Evolutionary conservation across 2,329 filamentous ascomycete species (phyloP).

Genomic region (Aspergillus phoenicis): DNA sequence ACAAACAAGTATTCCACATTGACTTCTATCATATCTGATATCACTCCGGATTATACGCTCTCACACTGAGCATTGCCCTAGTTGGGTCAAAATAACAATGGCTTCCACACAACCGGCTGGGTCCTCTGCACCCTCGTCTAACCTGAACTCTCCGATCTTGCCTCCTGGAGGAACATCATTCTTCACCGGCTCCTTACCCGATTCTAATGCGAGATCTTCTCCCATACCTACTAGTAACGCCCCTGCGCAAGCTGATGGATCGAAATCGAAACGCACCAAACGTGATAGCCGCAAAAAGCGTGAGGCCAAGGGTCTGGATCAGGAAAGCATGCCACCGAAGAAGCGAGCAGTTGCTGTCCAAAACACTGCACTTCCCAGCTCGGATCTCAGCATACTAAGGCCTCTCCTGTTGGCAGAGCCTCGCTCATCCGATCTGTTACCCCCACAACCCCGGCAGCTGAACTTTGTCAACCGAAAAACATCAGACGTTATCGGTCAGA

Average conservation of each 20-base stretch:
- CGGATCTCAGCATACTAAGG: slow-evolving; percentile 43
- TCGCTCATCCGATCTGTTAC: slow-evolving; percentile 39
- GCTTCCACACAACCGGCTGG: slow-evolving; percentile 36
- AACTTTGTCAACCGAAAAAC: slow-evolving; percentile 40
- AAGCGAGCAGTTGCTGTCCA: slow-evolving; percentile 35
- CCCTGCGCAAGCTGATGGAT: slow-evolving; percentile 33
- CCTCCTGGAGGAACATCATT: slow-evolving; percentile 33
- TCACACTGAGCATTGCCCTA: not conserved
- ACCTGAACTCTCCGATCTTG: slow-evolving; percentile 39
- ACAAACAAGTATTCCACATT: not conserved
- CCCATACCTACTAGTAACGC: slow-evolving; percentile 35
- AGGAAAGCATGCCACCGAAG: slow-evolving; percentile 39
- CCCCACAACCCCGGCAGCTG: slow-evolving; percentile 44
- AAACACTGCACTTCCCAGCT: slow-evolving; percentile 40
- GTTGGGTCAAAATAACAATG: slow-evolving; percentile 23
- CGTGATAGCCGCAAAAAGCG: slow-evolving; percentile 49
- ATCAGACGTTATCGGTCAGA: slow-evolving; percentile 38
- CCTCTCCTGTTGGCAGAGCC: slow-evolving; percentile 46
- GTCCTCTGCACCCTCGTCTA: slow-evolving; percentile 40
- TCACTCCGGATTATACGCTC: not conserved
- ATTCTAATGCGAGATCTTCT: slow-evolving; percentile 37
- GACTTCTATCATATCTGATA: not conserved
- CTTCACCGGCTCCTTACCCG: slow-evolving; percentile 31
- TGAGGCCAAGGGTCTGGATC: slow-evolving; percentile 46
- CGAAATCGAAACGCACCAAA: slow-evolving; percentile 45